Evolutionary conservation across 768 basidiomycete genomes (phyloP).

Genomic region (Inosperma sp.): DNA sequence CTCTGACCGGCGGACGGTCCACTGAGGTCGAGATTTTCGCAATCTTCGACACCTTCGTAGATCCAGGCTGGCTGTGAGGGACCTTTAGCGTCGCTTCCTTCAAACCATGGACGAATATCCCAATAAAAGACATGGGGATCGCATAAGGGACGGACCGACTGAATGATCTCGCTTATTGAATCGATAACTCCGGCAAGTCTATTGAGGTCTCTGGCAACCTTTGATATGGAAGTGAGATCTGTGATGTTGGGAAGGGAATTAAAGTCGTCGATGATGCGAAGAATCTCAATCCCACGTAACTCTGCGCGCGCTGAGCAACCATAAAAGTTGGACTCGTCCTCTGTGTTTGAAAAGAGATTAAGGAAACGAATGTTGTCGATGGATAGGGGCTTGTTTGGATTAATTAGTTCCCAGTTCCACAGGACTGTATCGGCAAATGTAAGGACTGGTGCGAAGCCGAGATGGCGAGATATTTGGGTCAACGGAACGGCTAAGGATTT

Average conservation of each 20-base stretch:
- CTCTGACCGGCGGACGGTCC: constrained; percentile 96
- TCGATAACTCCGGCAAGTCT: constrained; percentile 67
- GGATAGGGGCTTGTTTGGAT: constrained; percentile 55
- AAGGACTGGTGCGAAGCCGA: constrained; percentile 88
- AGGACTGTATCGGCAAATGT: constrained; percentile 96
- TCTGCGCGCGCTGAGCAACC: constrained; percentile 79
- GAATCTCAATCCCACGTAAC: constrained; percentile 78
- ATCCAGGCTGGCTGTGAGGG: constrained; percentile 54
- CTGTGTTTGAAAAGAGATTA: constrained; percentile 77
- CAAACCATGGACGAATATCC: constrained; percentile 89
- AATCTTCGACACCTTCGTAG: constrained; percentile 70
- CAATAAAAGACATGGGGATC: constrained; percentile 89
- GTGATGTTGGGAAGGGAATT: constrained; percentile 65
- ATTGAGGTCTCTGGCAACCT: constrained; percentile 67
- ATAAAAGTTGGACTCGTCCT: constrained; percentile 86
- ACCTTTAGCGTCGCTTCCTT: constrained; percentile 67
- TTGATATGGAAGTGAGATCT: constrained; percentile 57
- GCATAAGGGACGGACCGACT: constrained; percentile 62
- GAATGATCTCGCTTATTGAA: constrained; percentile 66
- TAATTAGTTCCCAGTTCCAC: constrained; percentile 77
- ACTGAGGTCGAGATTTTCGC: constrained; percentile 58
- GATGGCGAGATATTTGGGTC: constrained; percentile 62
- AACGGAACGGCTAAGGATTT: constrained; percentile 74
- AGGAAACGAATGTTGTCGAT: constrained; percentile 69
- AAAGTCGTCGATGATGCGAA: constrained; percentile 86